Base-by-base conservation (phyloP, 805 yeast genomes). In the Yamadazyma olivae region DNA sequence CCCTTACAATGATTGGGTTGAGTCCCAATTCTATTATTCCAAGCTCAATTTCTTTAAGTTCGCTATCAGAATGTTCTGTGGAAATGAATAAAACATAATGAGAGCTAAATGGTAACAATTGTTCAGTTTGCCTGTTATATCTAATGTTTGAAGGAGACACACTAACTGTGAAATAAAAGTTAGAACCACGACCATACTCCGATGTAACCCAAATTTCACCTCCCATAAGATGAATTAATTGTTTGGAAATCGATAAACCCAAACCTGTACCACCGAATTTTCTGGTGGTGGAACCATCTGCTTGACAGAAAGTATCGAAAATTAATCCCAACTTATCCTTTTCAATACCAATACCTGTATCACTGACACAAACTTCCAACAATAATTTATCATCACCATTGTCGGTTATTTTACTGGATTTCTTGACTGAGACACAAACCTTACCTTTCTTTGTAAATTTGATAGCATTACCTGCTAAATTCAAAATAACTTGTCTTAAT, bases 201-300 rank as follows among this genome's bases (percentile, higher is more conserved):
- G 95, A 84, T 16, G 85, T 77, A 18, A 88, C 95, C 95, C 95
- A 86, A 43, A 87, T 86, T 45, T 83, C 91, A 55, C 95, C 96
- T 28, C 95, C 95, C 95, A 88, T 87, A 45, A 87, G 71, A 51
- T 85, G 90, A 52, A 88, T 87, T 48, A 87, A 71, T 50, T 86
- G 88, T 57, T 85, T 86, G 7, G 95, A 88, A 57, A 87, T 87
- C 3, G 95, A 84, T 38, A 87, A 70, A 13, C 96, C 96, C 30
- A 87, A 70, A 45, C 96, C 96, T 3, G 95, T 88, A 52, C 96
- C 96, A 50, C 95, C 96, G 56, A 87, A 88, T 59, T 86, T 86
- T 56, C 95, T 75, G 1, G 95, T 87, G 2, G 95, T 87, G 4
- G 95, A 85, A 27, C 96, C 96, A 62, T 87, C 96, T 6, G 95